Evolutionary conservation across 495 filamentous ascomycete species (phyloP).

Genomic region (Beverwykella pulmonaria): DNA sequence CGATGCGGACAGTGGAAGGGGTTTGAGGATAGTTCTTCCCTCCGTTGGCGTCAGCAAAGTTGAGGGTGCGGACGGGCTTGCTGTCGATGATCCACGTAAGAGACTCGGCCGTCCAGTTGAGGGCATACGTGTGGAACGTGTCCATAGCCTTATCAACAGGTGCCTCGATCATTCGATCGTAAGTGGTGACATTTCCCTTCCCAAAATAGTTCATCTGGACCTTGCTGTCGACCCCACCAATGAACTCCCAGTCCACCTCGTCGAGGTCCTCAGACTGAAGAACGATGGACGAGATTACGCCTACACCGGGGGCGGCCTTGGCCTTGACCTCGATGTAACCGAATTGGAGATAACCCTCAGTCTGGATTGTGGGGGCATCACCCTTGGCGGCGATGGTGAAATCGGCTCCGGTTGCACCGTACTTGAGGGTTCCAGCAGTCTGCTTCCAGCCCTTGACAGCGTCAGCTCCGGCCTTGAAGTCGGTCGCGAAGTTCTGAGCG

Average conservation of each 20-base stretch:
- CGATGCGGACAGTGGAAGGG: constrained; percentile 80
- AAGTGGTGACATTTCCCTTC: constrained; percentile 71
- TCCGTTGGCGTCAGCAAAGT: constrained; percentile 58
- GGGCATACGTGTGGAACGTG: constrained; percentile 79
- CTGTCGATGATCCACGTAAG: constrained; percentile 78
- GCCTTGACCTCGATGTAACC: constrained; percentile 70
- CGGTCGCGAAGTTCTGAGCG: constrained; percentile 57
- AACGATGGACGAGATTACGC: constrained; percentile 82
- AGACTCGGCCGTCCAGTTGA: constrained; percentile 73
- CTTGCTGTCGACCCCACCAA: constrained; percentile 54
- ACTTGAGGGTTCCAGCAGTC: constrained; percentile 60
- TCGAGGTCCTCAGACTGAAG: constrained; percentile 83
- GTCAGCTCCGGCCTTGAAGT: constrained; percentile 65
- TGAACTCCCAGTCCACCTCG: constrained; percentile 78
- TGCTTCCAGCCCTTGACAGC: constrained; percentile 62
- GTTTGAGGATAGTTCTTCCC: constrained; percentile 78
- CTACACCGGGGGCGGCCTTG: constrained; percentile 71
- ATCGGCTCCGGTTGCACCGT: constrained; percentile 60
- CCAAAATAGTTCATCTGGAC: constrained; percentile 84
- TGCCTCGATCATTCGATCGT: constrained; percentile 64
- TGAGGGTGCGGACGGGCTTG: constrained; percentile 65
- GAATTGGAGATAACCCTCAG: constrained; percentile 78
- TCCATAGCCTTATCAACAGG: constrained; percentile 55
- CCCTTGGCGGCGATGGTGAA: constrained; percentile 72
- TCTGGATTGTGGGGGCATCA: constrained; percentile 73